Evolutionary conservation across 306 rosid genomes (phyloP), one percentile per base, ranked within the genome.

Genomic region (Prunus dulcis): DNA sequence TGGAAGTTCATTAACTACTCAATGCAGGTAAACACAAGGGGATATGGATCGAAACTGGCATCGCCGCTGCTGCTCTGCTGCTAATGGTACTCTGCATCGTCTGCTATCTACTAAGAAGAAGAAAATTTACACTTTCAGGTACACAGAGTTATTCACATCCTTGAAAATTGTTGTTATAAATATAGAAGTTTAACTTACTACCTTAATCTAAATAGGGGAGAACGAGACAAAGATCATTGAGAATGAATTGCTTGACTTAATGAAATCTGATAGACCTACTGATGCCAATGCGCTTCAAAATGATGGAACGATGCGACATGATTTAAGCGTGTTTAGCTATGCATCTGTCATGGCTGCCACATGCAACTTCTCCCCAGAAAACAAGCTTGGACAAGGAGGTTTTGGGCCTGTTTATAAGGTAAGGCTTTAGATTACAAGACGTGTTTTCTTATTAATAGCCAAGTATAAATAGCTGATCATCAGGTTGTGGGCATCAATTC

Each of bases 321-420:
- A 63, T 56, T 60, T 73, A 25, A 61, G 30, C 1, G 20, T 73
- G 19, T 47, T 61, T 18, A 61, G 69, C 43, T 60, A 45, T 61
- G 28, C 46, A 73, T 62, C 45, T 80, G 47, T 38, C 43, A 64
- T 49, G 38, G 76, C 23, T 9, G 87, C 76, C 9, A 84, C 87
- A 22, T 27, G 67, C 25, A 78, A 43, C 4, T 81, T 84, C 73
- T 64, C 81, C 0, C 32, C 32, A 5, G 72, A 30, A 65, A 80
- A 77, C 64, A 52, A 30, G 46, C 67, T 84, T 27, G 82, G 82
- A 64, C 68, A 80, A 6, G 84, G 87, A 18, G 87, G 84, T 1
- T 84, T 84, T 80, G 80, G 82, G 47, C 72, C 52, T 10, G 80
- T 84, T 53, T 84, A 80, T 38, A 84, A 72, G 87, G 87, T 84